Evolutionary conservation across 495 filamentous ascomycete species (phyloP).

Genomic region (Hypoxylon lenormandii): DNA sequence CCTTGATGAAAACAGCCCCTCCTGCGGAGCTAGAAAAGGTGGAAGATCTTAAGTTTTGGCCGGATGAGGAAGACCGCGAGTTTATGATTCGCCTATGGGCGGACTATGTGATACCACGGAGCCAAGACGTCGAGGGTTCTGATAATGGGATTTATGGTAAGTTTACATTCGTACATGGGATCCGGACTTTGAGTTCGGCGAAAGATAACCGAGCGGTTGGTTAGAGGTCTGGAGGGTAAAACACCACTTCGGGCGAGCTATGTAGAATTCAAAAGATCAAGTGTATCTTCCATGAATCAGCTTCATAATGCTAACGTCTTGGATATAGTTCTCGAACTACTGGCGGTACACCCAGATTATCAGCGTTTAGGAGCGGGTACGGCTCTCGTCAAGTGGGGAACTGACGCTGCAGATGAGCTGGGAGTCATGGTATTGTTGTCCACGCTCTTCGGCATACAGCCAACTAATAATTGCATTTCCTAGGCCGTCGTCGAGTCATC

Average conservation of each 20-base stretch:
- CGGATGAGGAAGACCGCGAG: slow-evolving; percentile 32
- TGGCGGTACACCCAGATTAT: slow-evolving; percentile 64
- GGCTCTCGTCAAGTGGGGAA: slow-evolving; percentile 65
- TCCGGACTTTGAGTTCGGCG: neutral
- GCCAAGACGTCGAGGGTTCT: slow-evolving; percentile 23
- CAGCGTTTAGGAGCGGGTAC: slow-evolving; percentile 63
- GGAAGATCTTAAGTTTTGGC: slow-evolving; percentile 44
- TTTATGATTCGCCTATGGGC: slow-evolving; percentile 44
- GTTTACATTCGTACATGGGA: neutral
- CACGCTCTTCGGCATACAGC: neutral
- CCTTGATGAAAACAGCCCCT: slow-evolving; percentile 35
- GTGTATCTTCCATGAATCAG: too few species aligned
- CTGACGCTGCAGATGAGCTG: slow-evolving; percentile 56
- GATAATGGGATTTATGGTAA: slow-evolving; percentile 40
- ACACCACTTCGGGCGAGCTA: too few species aligned
- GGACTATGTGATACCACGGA: slow-evolving; percentile 41
- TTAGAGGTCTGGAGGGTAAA: too few species aligned
- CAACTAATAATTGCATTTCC: slow-evolving; percentile 6
- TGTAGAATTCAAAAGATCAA: too few species aligned
- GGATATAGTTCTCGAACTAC: slow-evolving; percentile 58
- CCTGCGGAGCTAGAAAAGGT: slow-evolving; percentile 33
- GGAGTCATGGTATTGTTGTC: slow-evolving; percentile 32
- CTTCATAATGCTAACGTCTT: neutral
- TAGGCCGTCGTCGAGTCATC: slow-evolving; percentile 44
- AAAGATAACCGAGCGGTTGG: too few species aligned